phyloP scores from a whole-genome alignment of 148 eudicot species.

The Silene uniflora region DNA sequence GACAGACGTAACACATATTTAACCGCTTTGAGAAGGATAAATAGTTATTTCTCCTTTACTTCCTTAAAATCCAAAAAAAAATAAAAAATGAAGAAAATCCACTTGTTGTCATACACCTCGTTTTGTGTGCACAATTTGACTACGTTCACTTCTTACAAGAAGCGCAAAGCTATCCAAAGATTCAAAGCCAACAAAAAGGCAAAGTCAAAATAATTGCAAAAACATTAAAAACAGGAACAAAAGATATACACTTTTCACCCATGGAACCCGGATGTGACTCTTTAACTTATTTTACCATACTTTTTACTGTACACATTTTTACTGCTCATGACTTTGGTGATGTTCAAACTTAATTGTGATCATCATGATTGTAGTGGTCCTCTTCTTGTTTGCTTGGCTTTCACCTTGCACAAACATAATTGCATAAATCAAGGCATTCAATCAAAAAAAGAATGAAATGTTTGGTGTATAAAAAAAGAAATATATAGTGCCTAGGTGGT shows the following conservation, averaged over 20 bases:
- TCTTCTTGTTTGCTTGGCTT: slow-evolving; percentile 5
- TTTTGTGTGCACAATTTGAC: slow-evolving; percentile 13
- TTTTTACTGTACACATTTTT: slow-evolving; percentile 14
- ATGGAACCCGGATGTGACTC: slow-evolving; percentile 9
- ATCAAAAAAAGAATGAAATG: not conserved
- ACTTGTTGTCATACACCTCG: not conserved
- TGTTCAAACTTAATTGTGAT: slow-evolving; percentile 10
- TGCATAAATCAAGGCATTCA: slow-evolving; percentile 7
- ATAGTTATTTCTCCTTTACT: no score
- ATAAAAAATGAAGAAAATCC: not conserved
- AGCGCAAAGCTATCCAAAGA: slow-evolving; percentile 13
- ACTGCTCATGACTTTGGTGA: slow-evolving; percentile 4
- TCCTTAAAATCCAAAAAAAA: not conserved
- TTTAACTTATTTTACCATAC: slow-evolving; percentile 11
- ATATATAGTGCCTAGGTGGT: no score
- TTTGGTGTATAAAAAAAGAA: not conserved
- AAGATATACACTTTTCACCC: not conserved
- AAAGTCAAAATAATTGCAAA: slow-evolving; percentile 19
- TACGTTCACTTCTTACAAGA: not conserved
- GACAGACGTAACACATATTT: no score
- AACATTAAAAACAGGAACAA: not conserved
- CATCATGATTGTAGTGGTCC: slow-evolving; percentile 6
- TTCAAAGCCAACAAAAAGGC: slow-evolving; percentile 9
- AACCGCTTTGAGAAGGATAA: no score
- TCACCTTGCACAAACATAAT: not conserved